phyloP scores from a whole-genome alignment of 2,329 filamentous ascomycete genomes.

The Exserohilum turcica region DNA sequence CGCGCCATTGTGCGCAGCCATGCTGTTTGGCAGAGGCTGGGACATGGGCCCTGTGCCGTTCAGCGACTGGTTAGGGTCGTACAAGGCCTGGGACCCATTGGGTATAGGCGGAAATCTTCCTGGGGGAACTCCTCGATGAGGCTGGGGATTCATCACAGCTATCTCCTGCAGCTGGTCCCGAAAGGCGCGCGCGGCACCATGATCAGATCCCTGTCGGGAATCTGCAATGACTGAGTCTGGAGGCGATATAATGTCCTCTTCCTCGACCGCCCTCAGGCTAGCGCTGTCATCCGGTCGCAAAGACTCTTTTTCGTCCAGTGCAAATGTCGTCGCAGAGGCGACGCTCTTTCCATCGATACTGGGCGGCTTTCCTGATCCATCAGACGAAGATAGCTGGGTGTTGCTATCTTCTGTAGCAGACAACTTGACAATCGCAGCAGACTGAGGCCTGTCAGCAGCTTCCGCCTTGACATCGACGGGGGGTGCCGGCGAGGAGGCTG shows the following conservation, averaged over 20 bases:
- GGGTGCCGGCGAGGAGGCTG: conserved; percentile 26
- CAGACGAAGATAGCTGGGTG: conserved; percentile 59
- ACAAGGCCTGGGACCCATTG: conserved; percentile 38
- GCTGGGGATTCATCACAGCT: conserved; percentile 54
- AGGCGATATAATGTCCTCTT: conserved; percentile 83
- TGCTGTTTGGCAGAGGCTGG: conserved; percentile 35
- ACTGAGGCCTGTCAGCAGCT: conserved; percentile 32
- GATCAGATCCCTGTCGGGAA: conserved; percentile 82
- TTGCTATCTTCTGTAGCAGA: conserved; percentile 50
- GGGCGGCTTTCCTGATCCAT: conserved; percentile 76
- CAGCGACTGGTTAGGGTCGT: conserved; percentile 41
- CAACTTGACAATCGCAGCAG: conserved; percentile 40
- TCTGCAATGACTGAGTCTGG: conserved; percentile 75
- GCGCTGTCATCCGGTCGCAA: conserved; percentile 93
- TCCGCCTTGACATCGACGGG: conserved; percentile 55
- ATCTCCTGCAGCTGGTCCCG: conserved; percentile 62
- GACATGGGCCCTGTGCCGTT: conserved; percentile 38
- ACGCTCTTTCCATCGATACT: conserved; percentile 89
- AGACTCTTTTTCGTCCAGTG: conserved; percentile 96
- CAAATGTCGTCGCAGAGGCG: conserved; percentile 91
- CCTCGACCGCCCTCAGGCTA: conserved; percentile 86
- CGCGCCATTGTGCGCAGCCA: conserved; percentile 25
- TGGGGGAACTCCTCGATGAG: conserved; percentile 45
- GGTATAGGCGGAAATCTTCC: conserved; percentile 40
- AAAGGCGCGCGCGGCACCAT: conserved; percentile 63